These are phyloP conservation scores for Henckelia pumila DNA, from an alignment of 257 asterid genomes.

Conservation along the genomic window DNA sequence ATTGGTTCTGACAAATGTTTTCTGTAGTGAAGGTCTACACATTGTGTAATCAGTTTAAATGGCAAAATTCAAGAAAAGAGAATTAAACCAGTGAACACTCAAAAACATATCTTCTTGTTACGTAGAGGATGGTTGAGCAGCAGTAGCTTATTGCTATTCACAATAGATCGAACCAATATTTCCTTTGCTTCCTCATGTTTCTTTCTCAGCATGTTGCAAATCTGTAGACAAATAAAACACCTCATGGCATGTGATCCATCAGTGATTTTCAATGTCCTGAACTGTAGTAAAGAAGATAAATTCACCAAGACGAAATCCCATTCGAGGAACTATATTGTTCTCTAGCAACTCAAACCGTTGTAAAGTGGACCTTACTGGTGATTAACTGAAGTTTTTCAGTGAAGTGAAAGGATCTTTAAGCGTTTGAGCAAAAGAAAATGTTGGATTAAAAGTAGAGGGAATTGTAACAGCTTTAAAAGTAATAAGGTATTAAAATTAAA, in stretches of 20 bases:
- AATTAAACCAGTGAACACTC: too few relatives aligned
- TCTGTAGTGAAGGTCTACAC: too few relatives aligned
- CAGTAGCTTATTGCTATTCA: slow-evolving; percentile 79
- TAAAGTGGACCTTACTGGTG: not conserved
- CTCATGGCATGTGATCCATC: not conserved
- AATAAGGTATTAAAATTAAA: slow-evolving; percentile 12
- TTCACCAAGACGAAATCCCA: not conserved
- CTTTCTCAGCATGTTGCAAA: slow-evolving; percentile 72
- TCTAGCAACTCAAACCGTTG: not conserved
- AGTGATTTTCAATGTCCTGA: slow-evolving; percentile 4
- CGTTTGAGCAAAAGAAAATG: slow-evolving; percentile 1
- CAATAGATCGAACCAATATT: slow-evolving; percentile 58
- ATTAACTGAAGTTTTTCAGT: not conserved
- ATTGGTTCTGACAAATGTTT: too few relatives aligned
- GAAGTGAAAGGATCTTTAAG: not conserved
- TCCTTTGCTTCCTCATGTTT: slow-evolving; percentile 84
- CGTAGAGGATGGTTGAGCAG: slow-evolving; percentile 48
- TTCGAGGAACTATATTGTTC: not conserved
- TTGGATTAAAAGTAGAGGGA: not conserved
- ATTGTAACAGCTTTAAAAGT: slow-evolving; percentile 11
- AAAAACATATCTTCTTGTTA: too few relatives aligned
- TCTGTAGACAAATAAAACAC: slow-evolving; percentile 44
- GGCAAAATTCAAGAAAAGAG: too few relatives aligned
- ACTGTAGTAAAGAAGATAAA: not conserved
- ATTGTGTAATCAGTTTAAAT: too few relatives aligned